Evolutionary conservation across 805 yeast species (phyloP).

Genomic region (Vanderwaltozyma polyspora): DNA sequence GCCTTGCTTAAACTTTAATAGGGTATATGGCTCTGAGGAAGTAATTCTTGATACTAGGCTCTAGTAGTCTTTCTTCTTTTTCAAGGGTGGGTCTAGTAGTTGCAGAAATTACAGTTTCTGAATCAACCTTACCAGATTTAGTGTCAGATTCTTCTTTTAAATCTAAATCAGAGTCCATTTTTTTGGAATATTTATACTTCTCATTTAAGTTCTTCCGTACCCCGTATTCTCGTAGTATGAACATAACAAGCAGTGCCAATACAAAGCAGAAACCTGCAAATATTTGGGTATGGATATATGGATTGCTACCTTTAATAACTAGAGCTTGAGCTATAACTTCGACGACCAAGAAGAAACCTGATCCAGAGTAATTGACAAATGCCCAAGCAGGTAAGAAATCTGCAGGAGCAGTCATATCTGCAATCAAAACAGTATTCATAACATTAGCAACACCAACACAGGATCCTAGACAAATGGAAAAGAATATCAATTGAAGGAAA

Average conservation of each 20-base stretch:
- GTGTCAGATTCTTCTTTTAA: no score
- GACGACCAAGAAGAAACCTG: constrained; percentile 31
- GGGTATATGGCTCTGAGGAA: constrained; percentile 13
- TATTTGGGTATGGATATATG: constrained; percentile 49
- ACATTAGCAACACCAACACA: constrained; percentile 37
- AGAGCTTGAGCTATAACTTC: constrained; percentile 48
- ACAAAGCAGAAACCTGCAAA: constrained; percentile 44
- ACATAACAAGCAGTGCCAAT: constrained; percentile 32
- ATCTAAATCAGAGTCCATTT: no score
- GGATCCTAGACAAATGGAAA: constrained; percentile 34
- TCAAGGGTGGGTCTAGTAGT: no score
- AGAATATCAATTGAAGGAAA: constrained; percentile 32
- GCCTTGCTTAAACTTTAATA: not conserved
- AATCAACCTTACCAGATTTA: not conserved
- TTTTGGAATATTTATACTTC: no score
- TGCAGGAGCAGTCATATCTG: constrained; percentile 31
- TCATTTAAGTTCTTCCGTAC: no score
- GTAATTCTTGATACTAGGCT: constrained; percentile 11
- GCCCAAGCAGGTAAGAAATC: constrained; percentile 32
- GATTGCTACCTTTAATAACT: constrained; percentile 21
- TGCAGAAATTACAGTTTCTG: no score
- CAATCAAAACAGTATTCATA: constrained; percentile 32
- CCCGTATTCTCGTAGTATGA: constrained; percentile 42
- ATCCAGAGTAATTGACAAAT: constrained; percentile 24
- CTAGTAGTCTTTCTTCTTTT: constrained; percentile 7